phyloP scores from a whole-genome alignment of 164 flowering plant genomes.

The Tinospora cordifolia region DNA sequence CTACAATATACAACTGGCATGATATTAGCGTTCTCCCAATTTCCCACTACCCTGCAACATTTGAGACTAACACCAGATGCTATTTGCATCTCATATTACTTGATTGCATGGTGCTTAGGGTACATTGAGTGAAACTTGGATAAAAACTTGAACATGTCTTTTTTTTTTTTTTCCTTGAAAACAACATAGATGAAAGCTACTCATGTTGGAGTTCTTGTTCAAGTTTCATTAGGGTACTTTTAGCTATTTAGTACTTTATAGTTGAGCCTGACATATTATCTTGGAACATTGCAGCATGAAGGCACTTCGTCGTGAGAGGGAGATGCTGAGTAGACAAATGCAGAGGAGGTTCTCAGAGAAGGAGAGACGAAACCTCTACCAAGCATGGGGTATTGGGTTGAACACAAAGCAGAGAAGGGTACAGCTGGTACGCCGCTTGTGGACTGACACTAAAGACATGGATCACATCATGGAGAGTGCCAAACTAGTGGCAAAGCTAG shows the following conservation, averaged over 20 bases:
- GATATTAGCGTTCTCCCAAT: not conserved
- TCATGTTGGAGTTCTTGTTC: too few relatives aligned
- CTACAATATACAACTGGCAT: not conserved
- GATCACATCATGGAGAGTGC: slow-evolving; percentile 65
- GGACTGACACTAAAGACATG: slow-evolving; percentile 58
- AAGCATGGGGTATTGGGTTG: slow-evolving; percentile 66
- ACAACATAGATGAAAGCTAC: too few relatives aligned
- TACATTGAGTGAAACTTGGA: too few relatives aligned
- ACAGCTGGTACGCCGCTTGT: slow-evolving; percentile 52
- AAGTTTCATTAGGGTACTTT: too few relatives aligned
- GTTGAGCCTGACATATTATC: not conserved
- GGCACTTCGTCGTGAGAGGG: slow-evolving; percentile 68
- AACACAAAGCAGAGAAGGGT: slow-evolving; percentile 61
- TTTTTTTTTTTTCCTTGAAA: too few relatives aligned
- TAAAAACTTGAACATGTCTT: too few relatives aligned
- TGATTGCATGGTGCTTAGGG: not conserved
- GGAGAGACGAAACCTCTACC: slow-evolving; percentile 50
- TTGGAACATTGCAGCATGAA: slow-evolving; percentile 34
- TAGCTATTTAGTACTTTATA: not conserved
- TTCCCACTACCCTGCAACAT: not conserved
- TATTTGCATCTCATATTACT: not conserved
- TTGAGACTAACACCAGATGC: not conserved
- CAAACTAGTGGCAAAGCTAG: slow-evolving; percentile 56
- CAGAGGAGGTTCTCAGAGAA: slow-evolving; percentile 46
- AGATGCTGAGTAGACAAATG: slow-evolving; percentile 63